Conservation (phyloP, 2,329 filamentous ascomycete genomes). For the Colletotrichum sp. region DNA sequence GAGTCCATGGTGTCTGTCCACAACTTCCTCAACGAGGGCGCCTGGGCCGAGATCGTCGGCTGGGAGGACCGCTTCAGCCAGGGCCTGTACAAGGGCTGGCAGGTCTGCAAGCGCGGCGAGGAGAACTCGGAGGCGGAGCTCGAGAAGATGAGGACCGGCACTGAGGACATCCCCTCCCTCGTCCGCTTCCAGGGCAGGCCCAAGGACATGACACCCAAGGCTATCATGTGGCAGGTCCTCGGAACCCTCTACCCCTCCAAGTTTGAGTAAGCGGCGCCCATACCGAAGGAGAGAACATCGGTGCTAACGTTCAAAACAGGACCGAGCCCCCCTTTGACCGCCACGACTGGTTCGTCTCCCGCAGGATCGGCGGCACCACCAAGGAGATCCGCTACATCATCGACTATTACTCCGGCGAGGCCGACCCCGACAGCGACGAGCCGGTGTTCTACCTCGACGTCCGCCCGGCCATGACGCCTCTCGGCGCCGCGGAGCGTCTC, state of each 20-base stretch:
- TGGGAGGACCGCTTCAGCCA: constrained; percentile 88
- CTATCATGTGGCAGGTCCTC: constrained; percentile 80
- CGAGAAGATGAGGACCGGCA: constrained; percentile 57
- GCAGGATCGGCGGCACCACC: constrained; percentile 68
- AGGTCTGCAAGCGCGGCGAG: constrained; percentile 76
- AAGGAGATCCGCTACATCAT: constrained; percentile 93
- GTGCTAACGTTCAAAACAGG: constrained; percentile 40
- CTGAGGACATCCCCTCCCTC: constrained; percentile 70
- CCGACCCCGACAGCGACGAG: constrained; percentile 82
- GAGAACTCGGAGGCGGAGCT: constrained; percentile 55
- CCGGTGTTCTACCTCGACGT: constrained; percentile 97
- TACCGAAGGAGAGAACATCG: too few species aligned
- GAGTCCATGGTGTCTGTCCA: constrained; percentile 98
- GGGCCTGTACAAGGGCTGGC: constrained; percentile 76
- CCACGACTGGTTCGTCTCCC: constrained; percentile 94
- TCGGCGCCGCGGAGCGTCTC: constrained; percentile 78
- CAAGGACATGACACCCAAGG: constrained; percentile 89
- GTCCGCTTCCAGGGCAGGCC: constrained; percentile 89
- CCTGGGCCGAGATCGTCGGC: constrained; percentile 91
- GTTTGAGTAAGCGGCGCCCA: constrained; percentile 65
- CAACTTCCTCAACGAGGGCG: constrained; percentile 97
- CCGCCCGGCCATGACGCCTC: constrained; percentile 83
- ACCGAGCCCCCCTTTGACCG: constrained; percentile 91
- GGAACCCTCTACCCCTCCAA: constrained; percentile 79
- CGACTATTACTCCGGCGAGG: constrained; percentile 89